Evolutionary conservation across 305 asterid species (phyloP).

Genomic region (Petunia hybrid): DNA sequence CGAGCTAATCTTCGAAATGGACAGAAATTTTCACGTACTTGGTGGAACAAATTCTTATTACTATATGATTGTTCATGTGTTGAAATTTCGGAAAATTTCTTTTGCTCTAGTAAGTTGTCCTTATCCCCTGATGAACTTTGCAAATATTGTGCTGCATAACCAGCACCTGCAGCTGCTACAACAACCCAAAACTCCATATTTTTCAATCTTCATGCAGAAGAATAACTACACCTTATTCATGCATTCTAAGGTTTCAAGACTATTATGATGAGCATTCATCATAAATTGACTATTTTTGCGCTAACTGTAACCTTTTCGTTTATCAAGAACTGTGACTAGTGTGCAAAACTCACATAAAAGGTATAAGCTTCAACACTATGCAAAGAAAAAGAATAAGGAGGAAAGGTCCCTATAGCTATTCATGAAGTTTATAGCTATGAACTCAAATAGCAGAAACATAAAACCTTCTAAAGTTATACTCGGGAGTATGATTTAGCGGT

Average conservation of each 20-base stretch:
- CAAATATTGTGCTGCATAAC: conserved; percentile 67
- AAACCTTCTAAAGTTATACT: too few species aligned
- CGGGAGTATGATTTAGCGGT: too few species aligned
- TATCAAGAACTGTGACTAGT: too few species aligned
- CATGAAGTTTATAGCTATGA: too few species aligned
- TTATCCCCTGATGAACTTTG: conserved; percentile 55
- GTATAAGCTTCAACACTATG: too few species aligned
- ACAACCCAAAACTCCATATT: conserved; percentile 80
- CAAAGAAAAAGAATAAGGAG: too few species aligned
- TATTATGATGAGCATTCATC: not conserved
- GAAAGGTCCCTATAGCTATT: too few species aligned
- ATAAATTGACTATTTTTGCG: not conserved
- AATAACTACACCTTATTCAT: not conserved
- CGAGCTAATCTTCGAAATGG: conserved; percentile 60
- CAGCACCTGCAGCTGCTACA: conserved; percentile 91
- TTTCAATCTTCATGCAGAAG: conserved; percentile 21
- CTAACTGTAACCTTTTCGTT: too few species aligned
- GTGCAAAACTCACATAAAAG: too few species aligned
- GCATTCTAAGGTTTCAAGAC: not conserved
- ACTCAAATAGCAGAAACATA: too few species aligned
- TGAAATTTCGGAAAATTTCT: conserved; percentile 40
- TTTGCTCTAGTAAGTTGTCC: conserved; percentile 40
- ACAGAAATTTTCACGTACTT: conserved; percentile 64
- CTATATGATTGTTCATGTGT: conserved; percentile 43
- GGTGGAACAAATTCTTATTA: conserved; percentile 61